Percentiles rank a stretch among this genome's conserved stretches.
phyloP scores from a whole-genome alignment of 2,329 filamentous ascomycete species.

The Pseudonectria buxi region DNA sequence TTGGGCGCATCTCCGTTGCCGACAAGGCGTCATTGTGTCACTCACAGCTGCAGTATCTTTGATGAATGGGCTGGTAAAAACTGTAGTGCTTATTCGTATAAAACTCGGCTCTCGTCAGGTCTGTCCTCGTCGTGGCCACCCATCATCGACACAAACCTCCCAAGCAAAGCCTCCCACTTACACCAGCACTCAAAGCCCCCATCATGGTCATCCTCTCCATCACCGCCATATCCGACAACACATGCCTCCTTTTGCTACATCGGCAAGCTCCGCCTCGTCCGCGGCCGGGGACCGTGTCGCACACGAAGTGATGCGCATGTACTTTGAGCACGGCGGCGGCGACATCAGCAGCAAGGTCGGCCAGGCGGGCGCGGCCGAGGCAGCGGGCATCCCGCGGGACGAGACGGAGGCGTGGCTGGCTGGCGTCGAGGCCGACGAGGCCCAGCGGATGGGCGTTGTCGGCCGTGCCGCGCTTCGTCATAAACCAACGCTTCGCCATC shows the following conservation, averaged over 20 bases:
- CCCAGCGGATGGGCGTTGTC: slow-evolving; percentile 45
- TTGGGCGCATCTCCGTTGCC: no score
- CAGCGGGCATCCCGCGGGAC: slow-evolving; percentile 44
- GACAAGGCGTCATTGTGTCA: no score
- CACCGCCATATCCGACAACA: slow-evolving; percentile 71
- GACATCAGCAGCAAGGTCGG: slow-evolving; percentile 55
- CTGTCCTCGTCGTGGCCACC: no score
- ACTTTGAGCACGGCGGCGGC: slow-evolving; percentile 57
- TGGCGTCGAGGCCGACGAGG: slow-evolving; percentile 42
- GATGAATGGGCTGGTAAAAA: no score
- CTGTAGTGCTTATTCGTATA: no score
- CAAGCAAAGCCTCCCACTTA: neutral
- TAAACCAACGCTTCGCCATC: slow-evolving; percentile 61
- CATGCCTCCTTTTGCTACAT: slow-evolving; percentile 79
- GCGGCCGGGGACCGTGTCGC: slow-evolving; percentile 57
- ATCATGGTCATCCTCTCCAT: slow-evolving; percentile 70
- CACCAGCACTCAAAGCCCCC: slow-evolving; percentile 1
- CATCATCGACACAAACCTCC: no score
- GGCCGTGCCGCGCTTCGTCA: slow-evolving; percentile 71
- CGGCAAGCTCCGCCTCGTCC: slow-evolving; percentile 67
- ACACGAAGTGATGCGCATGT: slow-evolving; percentile 56
- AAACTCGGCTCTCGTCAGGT: no score
- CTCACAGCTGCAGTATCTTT: no score
- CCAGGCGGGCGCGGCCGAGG: slow-evolving; percentile 44
- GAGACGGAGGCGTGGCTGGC: slow-evolving; percentile 50